These are phyloP conservation scores for Lyophyllum shimeji DNA, from an alignment of 768 basidiomycete species.

Conservation along the genomic window DNA sequence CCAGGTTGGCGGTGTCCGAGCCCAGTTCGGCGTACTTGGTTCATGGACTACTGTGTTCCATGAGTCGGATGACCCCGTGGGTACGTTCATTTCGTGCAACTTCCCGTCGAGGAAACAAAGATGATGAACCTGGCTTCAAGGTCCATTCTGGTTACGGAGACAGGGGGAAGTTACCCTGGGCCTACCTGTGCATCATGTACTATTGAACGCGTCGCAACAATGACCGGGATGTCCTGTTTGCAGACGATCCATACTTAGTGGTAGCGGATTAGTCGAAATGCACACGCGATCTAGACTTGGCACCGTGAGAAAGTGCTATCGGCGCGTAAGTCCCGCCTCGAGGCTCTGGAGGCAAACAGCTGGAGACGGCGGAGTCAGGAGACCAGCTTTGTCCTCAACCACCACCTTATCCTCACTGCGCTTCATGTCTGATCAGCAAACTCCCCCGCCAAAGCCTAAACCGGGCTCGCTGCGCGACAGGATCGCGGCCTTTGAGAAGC, in stretches of 20 bases:
- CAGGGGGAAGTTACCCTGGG: background rate
- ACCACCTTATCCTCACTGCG: conserved; percentile 13
- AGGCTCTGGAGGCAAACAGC: background rate
- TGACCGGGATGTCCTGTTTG: too few relatives aligned
- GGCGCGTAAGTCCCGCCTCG: background rate
- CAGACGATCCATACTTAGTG: too few relatives aligned
- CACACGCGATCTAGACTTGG: background rate
- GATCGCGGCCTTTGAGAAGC: conserved; percentile 86
- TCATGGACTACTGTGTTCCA: conserved; percentile 48
- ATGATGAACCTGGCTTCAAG: conserved; percentile 14
- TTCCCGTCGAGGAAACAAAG: background rate
- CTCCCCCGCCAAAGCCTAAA: conserved; percentile 63
- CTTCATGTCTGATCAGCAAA: conserved; percentile 58
- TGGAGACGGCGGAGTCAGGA: background rate
- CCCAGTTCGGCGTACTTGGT: conserved; percentile 58
- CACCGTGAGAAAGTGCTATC: conserved; percentile 9
- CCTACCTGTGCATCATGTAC: conserved; percentile 17
- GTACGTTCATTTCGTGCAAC: conserved; percentile 24
- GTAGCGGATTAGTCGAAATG: background rate
- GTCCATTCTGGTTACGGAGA: conserved; percentile 37
- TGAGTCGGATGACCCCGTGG: conserved; percentile 43
- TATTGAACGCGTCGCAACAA: conserved; percentile 8
- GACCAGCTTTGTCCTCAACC: conserved; percentile 13
- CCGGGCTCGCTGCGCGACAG: conserved; percentile 81
- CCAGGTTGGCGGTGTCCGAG: conserved; percentile 60